phyloP scores from a whole-genome alignment of 306 rosid species.

The Lathyrus oleraceus region DNA sequence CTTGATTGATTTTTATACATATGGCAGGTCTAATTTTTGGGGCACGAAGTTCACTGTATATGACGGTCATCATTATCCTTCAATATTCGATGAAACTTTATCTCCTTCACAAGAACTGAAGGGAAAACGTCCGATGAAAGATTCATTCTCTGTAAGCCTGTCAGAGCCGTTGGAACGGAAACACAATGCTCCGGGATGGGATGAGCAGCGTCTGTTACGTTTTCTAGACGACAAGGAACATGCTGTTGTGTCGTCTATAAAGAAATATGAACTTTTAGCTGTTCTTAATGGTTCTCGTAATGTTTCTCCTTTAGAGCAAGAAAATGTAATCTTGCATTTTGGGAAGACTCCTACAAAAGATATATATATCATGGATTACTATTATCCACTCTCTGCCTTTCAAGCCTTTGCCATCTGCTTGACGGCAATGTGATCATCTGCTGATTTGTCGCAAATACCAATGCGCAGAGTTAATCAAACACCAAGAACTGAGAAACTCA shows the following conservation, averaged over 20 bases:
- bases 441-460: too few species aligned
- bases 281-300: conserved; percentile 52
- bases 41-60: conserved; percentile 59
- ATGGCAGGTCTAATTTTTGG: conserved; percentile 65
- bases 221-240: conserved; percentile 69
- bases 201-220: conserved; percentile 72
- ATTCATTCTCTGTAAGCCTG: conserved; percentile 27
- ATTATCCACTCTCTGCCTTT: conserved; percentile 74
- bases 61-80: background rate
- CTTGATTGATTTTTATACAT: conserved; percentile 22
- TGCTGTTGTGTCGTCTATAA: conserved; percentile 68
- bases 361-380: conserved; percentile 71
- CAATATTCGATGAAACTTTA: background rate
- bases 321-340: conserved; percentile 66
- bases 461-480: too few species aligned
- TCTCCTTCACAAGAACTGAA: background rate
- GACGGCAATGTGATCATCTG: conserved; percentile 12
- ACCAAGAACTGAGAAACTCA: too few species aligned
- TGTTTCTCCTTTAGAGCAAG: conserved; percentile 56
- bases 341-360: conserved; percentile 63
- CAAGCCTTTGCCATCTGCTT: conserved; percentile 78
- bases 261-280: conserved; percentile 71
- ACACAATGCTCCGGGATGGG: conserved; percentile 74
- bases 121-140: conserved; percentile 54
- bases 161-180: conserved; percentile 47